Evolutionary conservation across 2,329 filamentous ascomycete genomes (phyloP), one percentile per base, ranked within the genome.

Genomic region (Paecilomyces formosus): DNA sequence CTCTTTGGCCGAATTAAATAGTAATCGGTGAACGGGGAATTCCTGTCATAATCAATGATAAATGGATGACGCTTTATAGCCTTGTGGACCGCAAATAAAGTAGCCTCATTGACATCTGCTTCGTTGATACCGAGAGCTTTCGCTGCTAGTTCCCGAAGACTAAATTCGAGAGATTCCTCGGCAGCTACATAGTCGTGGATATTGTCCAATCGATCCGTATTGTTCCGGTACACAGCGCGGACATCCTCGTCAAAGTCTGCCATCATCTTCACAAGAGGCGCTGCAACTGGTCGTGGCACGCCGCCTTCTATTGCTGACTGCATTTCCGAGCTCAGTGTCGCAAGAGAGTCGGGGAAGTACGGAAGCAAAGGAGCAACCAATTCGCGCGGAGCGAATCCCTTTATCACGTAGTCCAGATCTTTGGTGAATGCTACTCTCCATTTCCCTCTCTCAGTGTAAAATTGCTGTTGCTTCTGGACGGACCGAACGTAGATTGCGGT

Each of bases 1-100:
- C 76, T 69, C 59, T 79, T 81, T 4, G 83, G 80, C 22, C 81
- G 76, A 21, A 87, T 64, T 71, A 69, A 78, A 76, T 67, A 83
- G 65, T 60, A 70, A 54, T 72, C 67, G 9, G 68, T 64, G 31
- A 76, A 73, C 2, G 72, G 60, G 18, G 70, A 70, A 22, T 65
- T 68, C 18, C 64, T 65, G 53, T 75, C 72, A 33, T 65, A 64
- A 22, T 72, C 65, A 24, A 77, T 68, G 12, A 74, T 60, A 53
- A 75, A 74, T 1, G 72, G 63, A 51, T 70, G 57, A 5, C 63
- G 68, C 24, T 70, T 65, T 18, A 69, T 62, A 12, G 70, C 68
- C 52, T 63, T 69, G 54, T 76, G 74, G 21, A 76, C 68, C 4
- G 70, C 66, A 62, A 70, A 76, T 3, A 73, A 60, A 3, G 70